phyloP scores from a whole-genome alignment of 1,284 basidiomycete species.

The Xerocomus minutiporus region DNA sequence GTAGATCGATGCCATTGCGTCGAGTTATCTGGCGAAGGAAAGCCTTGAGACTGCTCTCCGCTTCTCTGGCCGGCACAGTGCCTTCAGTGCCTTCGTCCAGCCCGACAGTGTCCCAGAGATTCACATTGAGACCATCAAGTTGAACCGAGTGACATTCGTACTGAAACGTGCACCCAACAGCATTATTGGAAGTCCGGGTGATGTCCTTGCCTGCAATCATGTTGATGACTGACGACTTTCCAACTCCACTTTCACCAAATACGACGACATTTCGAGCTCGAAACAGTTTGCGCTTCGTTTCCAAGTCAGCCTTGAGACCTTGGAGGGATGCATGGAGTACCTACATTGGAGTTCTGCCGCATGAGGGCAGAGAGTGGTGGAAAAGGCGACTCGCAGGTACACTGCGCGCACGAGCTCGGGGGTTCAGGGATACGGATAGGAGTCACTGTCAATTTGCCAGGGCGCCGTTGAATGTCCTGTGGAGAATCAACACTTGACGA shows the following conservation, averaged over 20 bases:
- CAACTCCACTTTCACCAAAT: conserved; percentile 31
- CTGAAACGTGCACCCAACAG: conserved; percentile 27
- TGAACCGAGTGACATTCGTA: conserved; percentile 16
- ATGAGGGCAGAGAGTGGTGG: conserved; percentile 7
- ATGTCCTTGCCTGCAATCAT: conserved; percentile 23
- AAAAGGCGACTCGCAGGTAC: conserved; percentile 9
- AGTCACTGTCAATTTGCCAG: conserved; percentile 7
- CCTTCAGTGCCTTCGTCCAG: conserved; percentile 29
- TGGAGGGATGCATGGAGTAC: conserved; percentile 2
- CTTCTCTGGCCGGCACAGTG: conserved; percentile 18
- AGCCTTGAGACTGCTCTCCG: conserved; percentile 23
- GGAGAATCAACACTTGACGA: conserved; percentile 2
- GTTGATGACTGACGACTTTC: conserved; percentile 32
- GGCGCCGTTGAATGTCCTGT: conserved; percentile 12
- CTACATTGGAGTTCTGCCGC: conserved; percentile 7
- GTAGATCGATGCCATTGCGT: conserved; percentile 28
- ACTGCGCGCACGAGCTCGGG: conserved; percentile 7
- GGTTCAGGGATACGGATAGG: neutral
- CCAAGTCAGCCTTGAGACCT: neutral
- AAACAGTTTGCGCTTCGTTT: conserved; percentile 7
- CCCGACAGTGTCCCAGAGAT: conserved; percentile 31
- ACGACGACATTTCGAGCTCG: conserved; percentile 26
- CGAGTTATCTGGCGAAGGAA: conserved; percentile 27
- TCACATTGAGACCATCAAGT: conserved; percentile 18
- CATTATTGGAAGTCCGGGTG: conserved; percentile 25